Conservation (phyloP, 2,329 filamentous ascomycete genomes). For the Cladosporium sp. region DNA sequence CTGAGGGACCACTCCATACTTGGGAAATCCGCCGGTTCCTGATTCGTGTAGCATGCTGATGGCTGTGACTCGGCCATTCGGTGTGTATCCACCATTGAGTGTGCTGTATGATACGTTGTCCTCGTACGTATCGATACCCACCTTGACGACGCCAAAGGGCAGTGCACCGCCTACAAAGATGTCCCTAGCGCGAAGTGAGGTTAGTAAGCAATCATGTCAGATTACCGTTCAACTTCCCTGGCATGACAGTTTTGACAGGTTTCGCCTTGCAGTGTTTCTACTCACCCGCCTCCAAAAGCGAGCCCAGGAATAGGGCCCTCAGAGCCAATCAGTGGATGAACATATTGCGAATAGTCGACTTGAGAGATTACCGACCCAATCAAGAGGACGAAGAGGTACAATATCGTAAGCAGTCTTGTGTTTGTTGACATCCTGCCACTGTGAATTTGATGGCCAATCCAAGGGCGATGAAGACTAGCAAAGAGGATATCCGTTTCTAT, state of each 20-base stretch:
- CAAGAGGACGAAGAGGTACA: background rate
- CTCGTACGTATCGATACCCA: constrained; percentile 44
- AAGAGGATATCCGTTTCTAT: background rate
- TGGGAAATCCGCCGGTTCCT: constrained; percentile 68
- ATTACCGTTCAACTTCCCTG: background rate
- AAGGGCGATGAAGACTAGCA: background rate
- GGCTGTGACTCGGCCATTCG: constrained; percentile 32
- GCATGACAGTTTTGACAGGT: background rate
- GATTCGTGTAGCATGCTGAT: constrained; percentile 53
- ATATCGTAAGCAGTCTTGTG: background rate
- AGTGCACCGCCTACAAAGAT: constrained; percentile 45
- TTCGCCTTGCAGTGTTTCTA: background rate
- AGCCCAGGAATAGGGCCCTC: constrained; percentile 48
- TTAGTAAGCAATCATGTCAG: background rate
- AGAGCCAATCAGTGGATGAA: constrained; percentile 54
- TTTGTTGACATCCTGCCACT: background rate
- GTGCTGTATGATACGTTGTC: constrained; percentile 37
- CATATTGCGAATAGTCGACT: constrained; percentile 44
- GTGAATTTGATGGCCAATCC: background rate
- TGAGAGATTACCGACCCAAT: constrained; percentile 5
- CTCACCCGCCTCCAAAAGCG: constrained; percentile 43
- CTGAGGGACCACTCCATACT: constrained; percentile 64
- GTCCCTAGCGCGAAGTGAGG: constrained; percentile 24
- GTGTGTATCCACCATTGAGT: constrained; percentile 44
- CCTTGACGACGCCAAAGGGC: constrained; percentile 47